Evolutionary conservation across 2,329 filamentous ascomycete genomes (phyloP).

Genomic region (Pseudopyrenochaeta lycopersici): DNA sequence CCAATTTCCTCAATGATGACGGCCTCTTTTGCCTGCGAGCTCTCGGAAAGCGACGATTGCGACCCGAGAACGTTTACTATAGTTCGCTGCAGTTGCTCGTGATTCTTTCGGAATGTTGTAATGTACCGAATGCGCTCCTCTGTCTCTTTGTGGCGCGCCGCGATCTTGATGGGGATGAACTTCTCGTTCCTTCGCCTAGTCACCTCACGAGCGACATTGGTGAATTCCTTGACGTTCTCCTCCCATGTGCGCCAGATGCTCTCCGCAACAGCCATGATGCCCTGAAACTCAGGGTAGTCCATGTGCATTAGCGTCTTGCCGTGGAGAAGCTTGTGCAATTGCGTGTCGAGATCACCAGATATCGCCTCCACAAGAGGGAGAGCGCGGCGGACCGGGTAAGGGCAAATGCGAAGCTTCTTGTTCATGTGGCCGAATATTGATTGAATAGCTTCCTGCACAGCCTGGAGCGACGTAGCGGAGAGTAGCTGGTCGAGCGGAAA

Average conservation of each 20-base stretch:
- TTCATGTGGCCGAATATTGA: slow-evolving; percentile 95
- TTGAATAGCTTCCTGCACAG: slow-evolving; percentile 86
- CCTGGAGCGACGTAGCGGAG: slow-evolving; percentile 87
- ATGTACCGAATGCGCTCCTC: slow-evolving; percentile 94
- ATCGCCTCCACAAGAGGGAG: slow-evolving; percentile 96
- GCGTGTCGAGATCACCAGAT: slow-evolving; percentile 87
- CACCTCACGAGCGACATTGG: slow-evolving; percentile 94
- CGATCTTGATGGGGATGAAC: slow-evolving; percentile 98
- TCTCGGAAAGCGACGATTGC: slow-evolving; percentile 53
- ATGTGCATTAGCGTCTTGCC: slow-evolving; percentile 90
- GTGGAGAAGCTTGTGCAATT: slow-evolving; percentile 84
- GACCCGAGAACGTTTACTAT: slow-evolving; percentile 96
- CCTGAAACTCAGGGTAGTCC: slow-evolving; percentile 88
- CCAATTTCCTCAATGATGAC: slow-evolving; percentile 92
- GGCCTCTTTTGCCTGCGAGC: slow-evolving; percentile 50
- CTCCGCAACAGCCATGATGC: slow-evolving; percentile 83
- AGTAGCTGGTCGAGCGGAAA: slow-evolving; percentile 95
- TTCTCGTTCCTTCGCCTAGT: slow-evolving; percentile 94
- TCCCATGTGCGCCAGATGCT: slow-evolving; percentile 94
- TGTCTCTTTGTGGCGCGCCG: slow-evolving; percentile 84
- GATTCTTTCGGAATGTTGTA: slow-evolving; percentile 91
- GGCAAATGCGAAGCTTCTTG: slow-evolving; percentile 96
- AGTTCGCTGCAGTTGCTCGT: slow-evolving; percentile 95
- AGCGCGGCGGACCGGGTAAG: slow-evolving; percentile 91
- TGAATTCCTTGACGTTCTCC: slow-evolving; percentile 96